These are phyloP conservation scores for Naganishia sp. DNA, from an alignment of 1,284 basidiomycete genomes.

Conservation along the genomic window DNA sequence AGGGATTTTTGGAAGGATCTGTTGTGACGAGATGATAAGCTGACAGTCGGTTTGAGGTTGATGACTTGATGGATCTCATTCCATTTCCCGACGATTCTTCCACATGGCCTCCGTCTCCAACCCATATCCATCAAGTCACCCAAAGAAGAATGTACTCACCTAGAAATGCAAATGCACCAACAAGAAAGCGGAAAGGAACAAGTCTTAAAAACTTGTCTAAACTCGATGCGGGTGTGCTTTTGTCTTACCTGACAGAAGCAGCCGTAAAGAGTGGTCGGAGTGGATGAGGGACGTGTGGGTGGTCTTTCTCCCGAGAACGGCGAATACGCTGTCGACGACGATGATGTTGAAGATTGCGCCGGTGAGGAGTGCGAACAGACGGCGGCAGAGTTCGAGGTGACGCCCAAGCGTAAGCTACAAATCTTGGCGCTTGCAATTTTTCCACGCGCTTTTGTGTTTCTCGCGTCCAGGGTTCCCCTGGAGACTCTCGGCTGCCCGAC, in stretches of 20 bases:
- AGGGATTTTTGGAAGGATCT: slow-evolving; percentile 28
- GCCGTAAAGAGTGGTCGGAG: slow-evolving; percentile 34
- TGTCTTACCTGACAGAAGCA: slow-evolving; percentile 30
- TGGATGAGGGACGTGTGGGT: slow-evolving; percentile 28
- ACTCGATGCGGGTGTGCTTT: slow-evolving; percentile 38
- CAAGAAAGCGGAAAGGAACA: not conserved
- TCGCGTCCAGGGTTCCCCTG: not conserved
- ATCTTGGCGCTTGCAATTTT: not conserved
- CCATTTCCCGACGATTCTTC: not conserved
- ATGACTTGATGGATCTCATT: not conserved
- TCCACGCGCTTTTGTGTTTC: not conserved
- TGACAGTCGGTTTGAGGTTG: no score
- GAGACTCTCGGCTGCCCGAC: not conserved
- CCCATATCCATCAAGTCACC: not conserved
- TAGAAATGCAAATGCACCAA: slow-evolving; percentile 22
- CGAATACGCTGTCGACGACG: not conserved
- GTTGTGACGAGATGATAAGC: not conserved
- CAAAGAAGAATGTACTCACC: slow-evolving; percentile 3
- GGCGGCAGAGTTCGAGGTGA: not conserved
- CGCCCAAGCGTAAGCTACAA: not conserved
- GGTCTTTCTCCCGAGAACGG: not conserved
- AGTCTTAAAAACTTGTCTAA: slow-evolving; percentile 24
- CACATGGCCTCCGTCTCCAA: not conserved
- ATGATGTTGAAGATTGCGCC: slow-evolving; percentile 17
- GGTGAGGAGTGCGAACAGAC: slow-evolving; percentile 2